Conservation (phyloP, 2,329 filamentous ascomycete genomes). For the Colletotrichum siamense region DNA sequence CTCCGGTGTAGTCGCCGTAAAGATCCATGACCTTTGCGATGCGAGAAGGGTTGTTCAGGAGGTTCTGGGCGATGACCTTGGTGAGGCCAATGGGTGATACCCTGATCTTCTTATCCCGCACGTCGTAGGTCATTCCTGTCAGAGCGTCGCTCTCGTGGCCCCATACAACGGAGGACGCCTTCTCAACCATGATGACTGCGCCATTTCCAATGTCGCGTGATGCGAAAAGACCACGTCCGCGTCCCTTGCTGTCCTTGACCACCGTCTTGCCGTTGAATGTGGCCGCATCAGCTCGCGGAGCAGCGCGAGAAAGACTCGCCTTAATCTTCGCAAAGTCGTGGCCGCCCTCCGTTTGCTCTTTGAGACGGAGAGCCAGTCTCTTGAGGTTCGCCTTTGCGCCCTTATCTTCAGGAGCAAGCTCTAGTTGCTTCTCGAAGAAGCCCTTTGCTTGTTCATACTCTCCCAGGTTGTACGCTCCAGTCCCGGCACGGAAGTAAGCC, state of each 20-base stretch:
- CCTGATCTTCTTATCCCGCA: conserved; percentile 32
- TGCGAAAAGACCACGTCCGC: conserved; percentile 43
- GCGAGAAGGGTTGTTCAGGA: conserved; percentile 32
- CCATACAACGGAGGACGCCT: conserved; percentile 36
- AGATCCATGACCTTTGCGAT: conserved; percentile 25
- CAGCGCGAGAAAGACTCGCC: conserved; percentile 25
- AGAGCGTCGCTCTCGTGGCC: conserved; percentile 33
- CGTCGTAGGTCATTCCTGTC: conserved; percentile 35
- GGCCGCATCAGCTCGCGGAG: conserved; percentile 34
- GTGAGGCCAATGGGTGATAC: conserved; percentile 36
- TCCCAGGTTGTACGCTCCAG: conserved; percentile 33
- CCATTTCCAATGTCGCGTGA: conserved; percentile 34
- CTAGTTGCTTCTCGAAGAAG: conserved; percentile 28
- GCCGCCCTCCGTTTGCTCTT: conserved; percentile 25
- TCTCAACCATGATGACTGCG: conserved; percentile 40
- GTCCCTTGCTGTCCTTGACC: conserved; percentile 28
- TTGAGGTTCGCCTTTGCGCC: conserved; percentile 23
- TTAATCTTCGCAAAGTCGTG: conserved; percentile 29
- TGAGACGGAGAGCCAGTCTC: conserved; percentile 26
- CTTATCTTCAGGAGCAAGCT: conserved; percentile 28
- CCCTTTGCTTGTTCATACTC: conserved; percentile 26
- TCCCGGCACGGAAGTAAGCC: conserved; percentile 36
- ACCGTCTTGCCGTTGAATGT: conserved; percentile 30
- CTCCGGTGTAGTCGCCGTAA: conserved; percentile 31
- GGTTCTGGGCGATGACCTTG: conserved; percentile 27